Evolutionary conservation across 169 alveolate genomes (phyloP).

Genomic region (Eimeria tenella): DNA sequence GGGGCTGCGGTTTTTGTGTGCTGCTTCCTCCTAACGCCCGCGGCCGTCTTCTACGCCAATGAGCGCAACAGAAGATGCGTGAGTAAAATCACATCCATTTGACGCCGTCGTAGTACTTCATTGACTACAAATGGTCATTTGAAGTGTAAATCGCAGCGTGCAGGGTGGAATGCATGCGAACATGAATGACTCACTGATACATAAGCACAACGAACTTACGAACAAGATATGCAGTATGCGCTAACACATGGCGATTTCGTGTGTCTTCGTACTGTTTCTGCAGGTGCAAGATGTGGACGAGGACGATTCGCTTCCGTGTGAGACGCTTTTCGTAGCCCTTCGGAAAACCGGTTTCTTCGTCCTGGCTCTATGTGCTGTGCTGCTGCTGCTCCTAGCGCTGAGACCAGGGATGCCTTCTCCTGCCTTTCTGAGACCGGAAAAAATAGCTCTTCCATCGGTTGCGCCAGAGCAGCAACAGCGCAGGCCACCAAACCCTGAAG

Average conservation of each 20-base stretch:
- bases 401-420: constrained; percentile 69
- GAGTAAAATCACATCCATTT: too few species aligned
- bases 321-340: constrained; percentile 25
- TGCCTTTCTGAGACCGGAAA: constrained; percentile 15
- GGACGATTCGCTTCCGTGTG: not conserved
- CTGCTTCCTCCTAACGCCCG: constrained; percentile 60
- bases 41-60: constrained; percentile 48
- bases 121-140: too few species aligned
- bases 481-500: not conserved
- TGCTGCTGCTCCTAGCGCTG: constrained; percentile 52
- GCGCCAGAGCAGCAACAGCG: not conserved
- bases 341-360: constrained; percentile 9
- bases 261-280: not conserved
- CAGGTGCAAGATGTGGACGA: constrained; percentile 47
- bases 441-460: not conserved
- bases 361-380: constrained; percentile 21
- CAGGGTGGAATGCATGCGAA: too few species aligned
- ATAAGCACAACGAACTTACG: too few species aligned
- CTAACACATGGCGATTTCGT: not conserved
- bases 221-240: not conserved
- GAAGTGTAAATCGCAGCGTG: too few species aligned
- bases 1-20: constrained; percentile 51
- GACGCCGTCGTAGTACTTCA: too few species aligned
- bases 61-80: constrained; percentile 42
- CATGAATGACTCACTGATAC: too few species aligned